Base-by-base conservation (phyloP, 2,329 filamentous ascomycete species). In the Fusarium nematophilum region DNA sequence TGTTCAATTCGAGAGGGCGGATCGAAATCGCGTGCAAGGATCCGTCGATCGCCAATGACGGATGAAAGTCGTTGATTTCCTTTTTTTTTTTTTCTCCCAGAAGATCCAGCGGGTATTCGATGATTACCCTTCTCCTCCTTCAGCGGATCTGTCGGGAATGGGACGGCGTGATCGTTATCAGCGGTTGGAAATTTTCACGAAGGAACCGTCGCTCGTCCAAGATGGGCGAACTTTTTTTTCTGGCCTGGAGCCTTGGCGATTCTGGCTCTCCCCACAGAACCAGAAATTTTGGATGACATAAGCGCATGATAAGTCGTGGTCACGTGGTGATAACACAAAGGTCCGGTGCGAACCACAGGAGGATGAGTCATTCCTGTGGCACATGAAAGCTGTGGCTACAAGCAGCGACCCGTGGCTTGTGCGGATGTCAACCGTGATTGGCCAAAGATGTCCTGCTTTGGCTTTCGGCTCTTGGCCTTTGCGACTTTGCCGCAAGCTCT, bases 101-200 rank as follows among this genome's bases (percentile, higher is more conserved):
- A n/a, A 14, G 37, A 18, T 26, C 26, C 21, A 9, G 6, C 18
- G 25, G 10, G 5, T 11, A 6, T 6, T 17, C 15, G 10, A 14
- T 23, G 18, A n/a, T 48, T 14, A 5, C 17, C 25, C 37, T 40
- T 33, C n/a, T 25, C 9, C 14, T 10, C 9, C 36, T 15, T 44
- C 44, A 44, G 10, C 30, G 39, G n/a, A 46, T 33, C 44, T n/a
- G 33, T 45, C 14, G 36, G 29, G 17, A 59, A 37, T 39, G 23
- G 36, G 31, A n/a, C 27, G 56, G 46, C 34, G 46, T 50, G 47
- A 56, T 53, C 54, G 61, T 59, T 65, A 64, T 67, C 59, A 62
- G 48, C 59, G 53, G 55, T 72, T 65, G 63, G 64, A 74, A 75
- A 75, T 69, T 73, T 74, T 75, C 72, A 73, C 70, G 61, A 65